These are phyloP conservation scores for Pistacia atlantica DNA, from an alignment of 345 rosid species.

Conservation along the genomic window DNA sequence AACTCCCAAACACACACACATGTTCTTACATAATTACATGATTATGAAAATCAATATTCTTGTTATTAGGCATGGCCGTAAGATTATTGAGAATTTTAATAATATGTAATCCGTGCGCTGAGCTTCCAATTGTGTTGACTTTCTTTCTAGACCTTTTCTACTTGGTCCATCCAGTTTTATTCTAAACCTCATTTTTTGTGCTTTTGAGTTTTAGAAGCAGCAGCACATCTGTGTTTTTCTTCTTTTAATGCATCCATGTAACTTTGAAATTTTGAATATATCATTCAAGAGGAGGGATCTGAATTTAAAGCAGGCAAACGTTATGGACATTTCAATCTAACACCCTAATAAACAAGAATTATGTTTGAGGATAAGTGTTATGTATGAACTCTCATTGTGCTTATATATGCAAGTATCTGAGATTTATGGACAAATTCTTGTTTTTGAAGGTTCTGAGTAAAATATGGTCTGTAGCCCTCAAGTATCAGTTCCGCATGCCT, in stretches of 20 bases:
- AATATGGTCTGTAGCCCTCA: slow-evolving; percentile 84
- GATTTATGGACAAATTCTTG: not conserved
- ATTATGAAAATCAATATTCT: not conserved
- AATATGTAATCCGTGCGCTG: not conserved
- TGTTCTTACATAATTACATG: not conserved
- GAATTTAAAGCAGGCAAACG: too few relatives aligned
- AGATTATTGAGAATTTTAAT: slow-evolving; percentile 10
- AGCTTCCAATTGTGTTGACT: slow-evolving; percentile 8
- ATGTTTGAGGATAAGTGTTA: not conserved
- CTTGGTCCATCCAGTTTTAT: not conserved
- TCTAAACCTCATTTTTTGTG: not conserved
- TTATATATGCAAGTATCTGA: slow-evolving; percentile 1
- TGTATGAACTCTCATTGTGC: slow-evolving; percentile 3
- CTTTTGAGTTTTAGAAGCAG: not conserved
- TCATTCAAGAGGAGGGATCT: too few relatives aligned
- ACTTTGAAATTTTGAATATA: too few relatives aligned
- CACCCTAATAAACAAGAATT: too few relatives aligned
- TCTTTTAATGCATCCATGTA: not conserved
- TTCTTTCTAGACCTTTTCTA: not conserved
- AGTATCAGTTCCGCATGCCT: slow-evolving; percentile 93
- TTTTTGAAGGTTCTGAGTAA: slow-evolving; percentile 76
- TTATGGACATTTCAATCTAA: too few relatives aligned
- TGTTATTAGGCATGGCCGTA: not conserved
- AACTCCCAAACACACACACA: not conserved
- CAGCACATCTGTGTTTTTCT: not conserved